Base-by-base conservation (phyloP, 495 filamentous ascomycete genomes). In the Lophium mytilinum region DNA sequence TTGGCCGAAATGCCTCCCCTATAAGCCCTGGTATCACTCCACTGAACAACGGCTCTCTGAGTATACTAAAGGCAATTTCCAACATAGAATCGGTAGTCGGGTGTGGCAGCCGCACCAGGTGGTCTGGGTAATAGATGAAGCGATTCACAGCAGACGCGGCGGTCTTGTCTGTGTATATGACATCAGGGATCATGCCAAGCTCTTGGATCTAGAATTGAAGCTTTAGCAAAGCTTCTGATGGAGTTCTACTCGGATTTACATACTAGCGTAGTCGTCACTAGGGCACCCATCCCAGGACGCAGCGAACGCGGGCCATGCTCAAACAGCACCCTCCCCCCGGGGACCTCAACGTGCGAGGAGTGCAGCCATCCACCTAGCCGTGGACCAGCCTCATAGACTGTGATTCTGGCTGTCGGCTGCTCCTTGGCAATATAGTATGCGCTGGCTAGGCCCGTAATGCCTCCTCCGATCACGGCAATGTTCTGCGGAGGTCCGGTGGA, bases 41-140 rank as follows among this genome's bases (percentile, higher is more conserved):
- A 37, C 63, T 19, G 65, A 64, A 56, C 10, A 51, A n/a, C 11
- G 33, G 34, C 34, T 56, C 45, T 17, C 14, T 12, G 14, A 48
- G 17, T 7, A 51, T 34, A 14, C 4, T 48, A 3, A 9, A 24
- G 9, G 45, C 45, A 21, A 48, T 19, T 14, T 48, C 45, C 24
- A 52, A 37, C 14, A 34, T 1, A 35, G 53, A 34, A 30, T 30
- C 24, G 9, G 1, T 37, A 10, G 43, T 9, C 21, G 24, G 12
- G 63, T 58, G 9, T 14, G 88, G 89, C 58, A 92, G 61, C 39
- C 78, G 76, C 42, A 93, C 88, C 30, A 99, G 79, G 63, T 83
- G 89, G 66, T 96, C 87, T 4, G 90, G 89, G 63, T 94, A 96
- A 76, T 95, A 97, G 49, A 98, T 78, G 68, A 79, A 98, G n/a